Percentiles rank a stretch among this genome's conserved stretches.
Evolutionary conservation across 2,329 filamentous ascomycete genomes (phyloP).

Genomic region (Trichophyton simii): DNA sequence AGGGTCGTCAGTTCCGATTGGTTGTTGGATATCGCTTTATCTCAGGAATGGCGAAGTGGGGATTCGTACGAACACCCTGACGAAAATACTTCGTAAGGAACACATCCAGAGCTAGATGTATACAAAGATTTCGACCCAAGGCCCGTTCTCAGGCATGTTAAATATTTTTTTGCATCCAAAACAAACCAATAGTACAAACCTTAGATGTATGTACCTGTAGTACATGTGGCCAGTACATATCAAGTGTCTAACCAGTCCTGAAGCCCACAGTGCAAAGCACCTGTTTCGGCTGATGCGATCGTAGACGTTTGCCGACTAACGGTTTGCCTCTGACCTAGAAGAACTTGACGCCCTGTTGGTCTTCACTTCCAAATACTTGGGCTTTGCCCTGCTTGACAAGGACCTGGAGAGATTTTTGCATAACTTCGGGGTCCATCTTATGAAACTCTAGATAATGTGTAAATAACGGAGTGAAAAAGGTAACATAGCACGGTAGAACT

Average conservation of each 20-base stretch:
- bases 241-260: background rate
- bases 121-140: no score
- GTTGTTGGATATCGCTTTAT: constrained; percentile 81
- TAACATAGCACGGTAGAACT: no score
- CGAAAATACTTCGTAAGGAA: constrained; percentile 14
- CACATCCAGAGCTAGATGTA: no score
- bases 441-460: constrained; percentile 53
- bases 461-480: background rate
- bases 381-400: constrained; percentile 84
- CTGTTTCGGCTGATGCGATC: background rate
- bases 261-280: background rate
- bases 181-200: background rate
- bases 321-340: constrained; percentile 43
- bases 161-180: background rate
- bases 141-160: background rate
- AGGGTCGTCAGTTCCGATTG: constrained; percentile 77
- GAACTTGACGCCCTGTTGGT: constrained; percentile 89
- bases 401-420: constrained; percentile 65
- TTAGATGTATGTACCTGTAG: no score
- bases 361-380: constrained; percentile 82
- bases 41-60: constrained; percentile 61
- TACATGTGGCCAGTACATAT: no score
- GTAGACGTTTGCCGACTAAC: background rate
- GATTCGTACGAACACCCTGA: constrained; percentile 44
- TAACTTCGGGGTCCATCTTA: constrained; percentile 71